Evolutionary conservation across 2,329 filamentous ascomycete genomes (phyloP).

Genomic region (Lizonia empirigonia): DNA sequence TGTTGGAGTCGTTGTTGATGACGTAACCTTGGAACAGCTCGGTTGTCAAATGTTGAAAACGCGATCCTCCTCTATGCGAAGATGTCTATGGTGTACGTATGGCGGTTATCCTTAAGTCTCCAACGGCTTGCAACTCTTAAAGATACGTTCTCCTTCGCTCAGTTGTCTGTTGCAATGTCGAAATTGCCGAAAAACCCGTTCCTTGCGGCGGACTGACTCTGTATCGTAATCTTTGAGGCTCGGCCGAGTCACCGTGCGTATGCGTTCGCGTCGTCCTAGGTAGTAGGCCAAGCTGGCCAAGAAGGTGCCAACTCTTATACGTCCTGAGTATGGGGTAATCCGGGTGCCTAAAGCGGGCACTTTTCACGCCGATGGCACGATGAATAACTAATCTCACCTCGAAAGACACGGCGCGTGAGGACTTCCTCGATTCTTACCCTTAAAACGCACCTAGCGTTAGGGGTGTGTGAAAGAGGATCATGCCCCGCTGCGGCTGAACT

Average conservation of each 20-base stretch:
- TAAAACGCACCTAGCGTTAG: background rate
- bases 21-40: slow-evolving; percentile 1
- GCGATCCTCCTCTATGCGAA: background rate
- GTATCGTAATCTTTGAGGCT: background rate
- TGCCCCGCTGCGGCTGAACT: slow-evolving; percentile 8
- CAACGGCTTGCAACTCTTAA: background rate
- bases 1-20: background rate
- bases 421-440: background rate
- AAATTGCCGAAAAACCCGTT: background rate
- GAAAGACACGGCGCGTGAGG: background rate
- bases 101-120: too few relatives aligned
- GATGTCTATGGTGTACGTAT: too few relatives aligned
- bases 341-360: background rate
- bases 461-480: slow-evolving; percentile 4
- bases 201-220: background rate
- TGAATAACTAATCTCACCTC: background rate
- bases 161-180: background rate
- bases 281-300: too few relatives aligned
- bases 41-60: background rate
- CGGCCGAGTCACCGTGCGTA: slow-evolving; percentile 1
- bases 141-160: background rate
- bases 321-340: slow-evolving; percentile 8
- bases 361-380: background rate
- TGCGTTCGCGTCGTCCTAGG: background rate
- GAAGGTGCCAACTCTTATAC: background rate